These are phyloP conservation scores for Tillandsia fasciculata DNA, from an alignment of 176 grass and related monocot species.

Conservation along the genomic window DNA sequence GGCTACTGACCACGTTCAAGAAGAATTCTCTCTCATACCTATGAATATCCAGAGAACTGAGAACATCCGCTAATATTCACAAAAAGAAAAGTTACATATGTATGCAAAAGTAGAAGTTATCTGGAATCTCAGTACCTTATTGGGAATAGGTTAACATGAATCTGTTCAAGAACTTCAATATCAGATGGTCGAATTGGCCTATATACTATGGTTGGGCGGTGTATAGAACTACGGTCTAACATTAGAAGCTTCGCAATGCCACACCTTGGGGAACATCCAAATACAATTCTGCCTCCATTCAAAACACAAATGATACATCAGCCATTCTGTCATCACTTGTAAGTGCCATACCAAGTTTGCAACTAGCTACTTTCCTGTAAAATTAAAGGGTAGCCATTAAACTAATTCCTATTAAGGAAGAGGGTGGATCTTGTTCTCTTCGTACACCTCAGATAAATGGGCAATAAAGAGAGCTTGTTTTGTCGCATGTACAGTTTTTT, in stretches of 20 bases:
- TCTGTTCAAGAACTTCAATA: slow-evolving; percentile 78
- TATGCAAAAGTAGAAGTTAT: not conserved
- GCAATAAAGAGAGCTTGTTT: no score
- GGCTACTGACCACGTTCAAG: slow-evolving; percentile 73
- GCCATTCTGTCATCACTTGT: not conserved
- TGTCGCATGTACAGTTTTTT: no score
- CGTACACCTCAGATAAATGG: no score
- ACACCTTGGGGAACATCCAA: not conserved
- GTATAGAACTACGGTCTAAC: slow-evolving; percentile 71
- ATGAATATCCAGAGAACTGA: not conserved
- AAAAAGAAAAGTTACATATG: not conserved
- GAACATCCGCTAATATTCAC: not conserved
- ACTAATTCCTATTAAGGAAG: no score
- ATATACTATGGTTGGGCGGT: slow-evolving; percentile 64
- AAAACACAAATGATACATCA: slow-evolving; percentile 12
- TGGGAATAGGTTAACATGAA: slow-evolving; percentile 82
- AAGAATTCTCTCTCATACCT: slow-evolving; percentile 99
- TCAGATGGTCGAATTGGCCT: slow-evolving; percentile 84
- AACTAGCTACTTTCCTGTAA: not conserved
- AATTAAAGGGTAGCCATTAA: not conserved
- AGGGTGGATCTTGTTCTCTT: no score
- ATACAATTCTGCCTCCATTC: not conserved
- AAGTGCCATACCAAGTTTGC: slow-evolving; percentile 1
- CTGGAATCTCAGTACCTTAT: slow-evolving; percentile 42
- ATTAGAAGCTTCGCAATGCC: slow-evolving; percentile 55